Evolutionary conservation across 306 rosid genomes (phyloP), one percentile per base, ranked within the genome.

Genomic region (Astragalus membranaceus): DNA sequence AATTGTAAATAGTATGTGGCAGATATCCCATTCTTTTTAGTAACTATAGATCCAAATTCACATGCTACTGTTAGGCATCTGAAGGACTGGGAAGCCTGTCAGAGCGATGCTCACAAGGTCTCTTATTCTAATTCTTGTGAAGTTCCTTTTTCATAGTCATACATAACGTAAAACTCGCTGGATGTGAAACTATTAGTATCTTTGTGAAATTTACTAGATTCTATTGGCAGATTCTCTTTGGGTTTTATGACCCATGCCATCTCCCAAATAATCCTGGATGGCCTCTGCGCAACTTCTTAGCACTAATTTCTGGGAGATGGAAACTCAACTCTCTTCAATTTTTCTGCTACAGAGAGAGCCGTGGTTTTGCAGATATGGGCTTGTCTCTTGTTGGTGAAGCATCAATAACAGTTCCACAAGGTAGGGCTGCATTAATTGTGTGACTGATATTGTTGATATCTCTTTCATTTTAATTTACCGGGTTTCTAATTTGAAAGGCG

Each of bases 181-280:
- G 37, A 71, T 51, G 16, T 67, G 10, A 64, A 77, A 43, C 67
- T 50, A 16, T 50, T 36, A 53, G 65, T 63, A 39, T 50, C 43
- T 43, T 50, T 42, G 75, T 73, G 73, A 70, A 74, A 72, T 57
- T 73, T 64, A 52, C 75, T 48, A 9, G 49, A 74, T 85, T 72
- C 61, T 71, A 47, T 81, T 69, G 67, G 78, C 96, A 94, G 98
- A 73, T 83, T 43, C 82, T 94, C 13, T 94, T 94, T 64, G 98
- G 97, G n/a, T 94, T 94, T 84, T 94, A 90, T 20, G 98, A 94
- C 65, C 98, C 96, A 32, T 94, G 92, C 75, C 95, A 94, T 85
- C 95, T 88, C 71, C 92, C 88, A 63, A 84, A 81, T 53, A 88
- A 81, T 84, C 97, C 98, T 1, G 97, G 98, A 29, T 94, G 98